These are phyloP conservation scores for Trichoderma sp. DNA, from an alignment of 2,329 filamentous ascomycete species.

Conservation along the genomic window DNA sequence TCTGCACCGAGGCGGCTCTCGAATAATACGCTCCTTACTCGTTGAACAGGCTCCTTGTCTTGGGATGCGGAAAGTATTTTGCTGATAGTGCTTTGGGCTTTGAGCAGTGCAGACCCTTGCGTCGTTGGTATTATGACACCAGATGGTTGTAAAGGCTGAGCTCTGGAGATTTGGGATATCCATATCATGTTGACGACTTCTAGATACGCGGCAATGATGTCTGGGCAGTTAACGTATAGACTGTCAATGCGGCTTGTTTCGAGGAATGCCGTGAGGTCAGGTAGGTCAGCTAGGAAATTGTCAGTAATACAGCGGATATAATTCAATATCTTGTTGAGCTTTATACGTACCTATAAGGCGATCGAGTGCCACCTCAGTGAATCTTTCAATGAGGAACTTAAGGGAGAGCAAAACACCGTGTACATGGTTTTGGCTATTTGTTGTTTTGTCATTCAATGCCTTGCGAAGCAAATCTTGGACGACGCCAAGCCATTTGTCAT, in stretches of 20 bases:
- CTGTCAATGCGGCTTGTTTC: constrained; percentile 35
- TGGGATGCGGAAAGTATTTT: constrained; percentile 43
- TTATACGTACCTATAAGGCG: constrained; percentile 48
- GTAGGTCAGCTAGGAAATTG: constrained; percentile 37
- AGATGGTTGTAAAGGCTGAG: constrained; percentile 32
- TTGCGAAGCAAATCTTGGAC: constrained; percentile 46
- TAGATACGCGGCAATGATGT: constrained; percentile 51
- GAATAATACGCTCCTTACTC: constrained; percentile 38
- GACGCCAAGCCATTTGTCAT: constrained; percentile 52
- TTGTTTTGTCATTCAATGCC: constrained; percentile 35
- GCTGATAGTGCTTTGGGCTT: constrained; percentile 45
- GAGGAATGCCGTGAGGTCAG: constrained; percentile 40
- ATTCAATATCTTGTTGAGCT: neutral
- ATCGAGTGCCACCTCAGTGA: constrained; percentile 51
- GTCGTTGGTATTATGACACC: constrained; percentile 31
- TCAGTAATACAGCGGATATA: constrained; percentile 31
- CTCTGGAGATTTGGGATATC: constrained; percentile 36
- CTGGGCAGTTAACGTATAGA: constrained; percentile 41
- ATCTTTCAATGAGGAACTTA: constrained; percentile 60
- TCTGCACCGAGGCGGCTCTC: constrained; percentile 39
- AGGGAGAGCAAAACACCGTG: constrained; percentile 63
- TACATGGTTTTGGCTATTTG: constrained; percentile 53
- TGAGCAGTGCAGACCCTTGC: constrained; percentile 45
- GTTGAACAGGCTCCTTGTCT: constrained; percentile 32
- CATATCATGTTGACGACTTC: constrained; percentile 52